Percentiles rank a stretch among this genome's conserved stretches.
Conservation (phyloP, 2,329 filamentous ascomycete genomes). For the Exophiala lecanii-corni region DNA sequence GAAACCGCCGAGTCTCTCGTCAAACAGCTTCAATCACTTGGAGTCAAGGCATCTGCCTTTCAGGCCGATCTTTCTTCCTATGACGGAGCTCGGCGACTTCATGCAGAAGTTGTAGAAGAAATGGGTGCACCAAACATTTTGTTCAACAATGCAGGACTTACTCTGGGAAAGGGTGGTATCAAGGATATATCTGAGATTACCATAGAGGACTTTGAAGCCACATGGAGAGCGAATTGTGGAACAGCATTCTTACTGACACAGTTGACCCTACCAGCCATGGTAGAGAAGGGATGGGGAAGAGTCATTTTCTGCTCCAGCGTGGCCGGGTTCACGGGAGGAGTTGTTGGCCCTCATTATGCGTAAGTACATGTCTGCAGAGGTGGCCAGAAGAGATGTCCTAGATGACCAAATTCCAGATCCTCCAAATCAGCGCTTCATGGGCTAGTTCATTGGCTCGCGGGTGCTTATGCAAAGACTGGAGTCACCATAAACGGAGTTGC, state of each 20-base stretch:
- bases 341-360: conserved; percentile 54
- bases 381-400: no score
- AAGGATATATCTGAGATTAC: conserved; percentile 52
- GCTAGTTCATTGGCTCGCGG: conserved; percentile 44
- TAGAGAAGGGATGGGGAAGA: conserved; percentile 55
- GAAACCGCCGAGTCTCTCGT: conserved; percentile 31
- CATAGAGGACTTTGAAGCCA: conserved; percentile 61
- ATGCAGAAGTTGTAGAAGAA: conserved; percentile 31
- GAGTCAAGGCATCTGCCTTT: conserved; percentile 31
- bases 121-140: conserved; percentile 37
- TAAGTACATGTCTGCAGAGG: conserved; percentile 27
- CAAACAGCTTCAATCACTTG: conserved; percentile 27
- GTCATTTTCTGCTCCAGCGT: conserved; percentile 62
- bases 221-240: conserved; percentile 57
- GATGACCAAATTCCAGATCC: conserved; percentile 27
- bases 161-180: conserved; percentile 51
- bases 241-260: conserved; percentile 60
- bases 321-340: conserved; percentile 58
- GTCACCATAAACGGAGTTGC: conserved; percentile 48
- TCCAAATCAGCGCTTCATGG: conserved; percentile 44
- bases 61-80: conserved; percentile 37
- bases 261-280: conserved; percentile 57
- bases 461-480: conserved; percentile 39
- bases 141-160: conserved; percentile 52
- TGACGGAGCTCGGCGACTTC: conserved; percentile 32